phyloP scores from a whole-genome alignment of 1,284 basidiomycete species.

The Exobasidium rhododendri region DNA sequence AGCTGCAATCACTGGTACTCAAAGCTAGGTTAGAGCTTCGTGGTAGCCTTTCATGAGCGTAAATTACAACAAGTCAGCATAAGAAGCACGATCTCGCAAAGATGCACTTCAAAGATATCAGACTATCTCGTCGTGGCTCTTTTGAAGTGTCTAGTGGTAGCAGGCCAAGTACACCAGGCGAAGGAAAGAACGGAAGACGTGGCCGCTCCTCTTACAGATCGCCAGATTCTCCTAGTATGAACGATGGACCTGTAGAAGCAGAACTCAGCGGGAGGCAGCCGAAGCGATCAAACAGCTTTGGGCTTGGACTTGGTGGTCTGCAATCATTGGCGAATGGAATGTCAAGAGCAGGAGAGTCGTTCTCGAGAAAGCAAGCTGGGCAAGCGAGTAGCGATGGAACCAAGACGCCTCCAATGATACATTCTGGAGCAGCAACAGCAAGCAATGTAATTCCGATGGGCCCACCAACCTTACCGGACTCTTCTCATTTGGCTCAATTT shows the following conservation, averaged over 20 bases:
- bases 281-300: constrained; percentile 41
- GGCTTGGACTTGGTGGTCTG: constrained; percentile 28
- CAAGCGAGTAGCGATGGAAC: background rate
- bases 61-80: no score
- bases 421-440: background rate
- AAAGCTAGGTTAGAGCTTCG: no score
- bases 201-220: constrained; percentile 6
- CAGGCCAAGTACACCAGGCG: constrained; percentile 1
- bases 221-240: constrained; percentile 13
- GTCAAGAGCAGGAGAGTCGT: constrained; percentile 29
- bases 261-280: constrained; percentile 24
- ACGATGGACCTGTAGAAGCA: background rate
- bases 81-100: no score
- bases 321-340: constrained; percentile 29
- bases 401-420: constrained; percentile 5
- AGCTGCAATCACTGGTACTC: no score
- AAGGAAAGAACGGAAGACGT: constrained; percentile 1
- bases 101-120: background rate
- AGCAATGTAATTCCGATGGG: constrained; percentile 1
- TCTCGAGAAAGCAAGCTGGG: constrained; percentile 5
- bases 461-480: constrained; percentile 22
- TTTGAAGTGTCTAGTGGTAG: background rate
- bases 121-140: background rate
- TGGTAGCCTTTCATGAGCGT: no score
- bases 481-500: constrained; percentile 48